Evolutionary conservation across 306 rosid species (phyloP).

Genomic region (Erythrophleum fordii): DNA sequence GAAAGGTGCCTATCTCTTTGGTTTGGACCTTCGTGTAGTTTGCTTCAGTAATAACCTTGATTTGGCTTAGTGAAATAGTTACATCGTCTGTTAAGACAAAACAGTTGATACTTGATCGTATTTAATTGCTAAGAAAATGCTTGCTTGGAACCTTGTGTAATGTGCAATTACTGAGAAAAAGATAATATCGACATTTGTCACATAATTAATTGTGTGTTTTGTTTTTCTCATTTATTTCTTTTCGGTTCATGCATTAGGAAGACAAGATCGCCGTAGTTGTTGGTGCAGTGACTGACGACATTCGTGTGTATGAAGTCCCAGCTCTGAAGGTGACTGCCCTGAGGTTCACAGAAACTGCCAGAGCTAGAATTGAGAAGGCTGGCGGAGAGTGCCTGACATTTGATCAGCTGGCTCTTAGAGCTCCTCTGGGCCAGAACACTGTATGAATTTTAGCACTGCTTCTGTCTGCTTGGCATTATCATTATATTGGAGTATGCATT

Average conservation of each 20-base stretch:
- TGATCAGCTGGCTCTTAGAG: slow-evolving; percentile 23
- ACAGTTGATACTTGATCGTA: background rate
- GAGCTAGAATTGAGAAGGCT: slow-evolving; percentile 26
- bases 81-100: background rate
- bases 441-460: background rate
- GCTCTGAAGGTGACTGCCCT: slow-evolving; percentile 25
- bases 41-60: background rate
- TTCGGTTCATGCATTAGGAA: background rate
- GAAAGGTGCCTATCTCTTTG: slow-evolving; percentile 13
- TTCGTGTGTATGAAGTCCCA: slow-evolving; percentile 5
- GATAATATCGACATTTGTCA: background rate
- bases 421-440: slow-evolving; percentile 18
- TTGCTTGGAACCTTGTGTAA: too few species aligned
- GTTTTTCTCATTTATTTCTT: background rate
- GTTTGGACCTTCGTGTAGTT: background rate
- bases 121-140: background rate
- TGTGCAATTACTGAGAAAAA: background rate
- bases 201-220: background rate
- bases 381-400: slow-evolving; percentile 23
- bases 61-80: background rate
- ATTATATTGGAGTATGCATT: background rate
- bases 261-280: slow-evolving; percentile 12
- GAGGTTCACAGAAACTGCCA: slow-evolving; percentile 23
- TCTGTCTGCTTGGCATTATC: background rate
- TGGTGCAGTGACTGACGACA: slow-evolving; percentile 9